Conservation (phyloP, 2,329 filamentous ascomycete species). For the Pseudogymnoascus sp. region DNA sequence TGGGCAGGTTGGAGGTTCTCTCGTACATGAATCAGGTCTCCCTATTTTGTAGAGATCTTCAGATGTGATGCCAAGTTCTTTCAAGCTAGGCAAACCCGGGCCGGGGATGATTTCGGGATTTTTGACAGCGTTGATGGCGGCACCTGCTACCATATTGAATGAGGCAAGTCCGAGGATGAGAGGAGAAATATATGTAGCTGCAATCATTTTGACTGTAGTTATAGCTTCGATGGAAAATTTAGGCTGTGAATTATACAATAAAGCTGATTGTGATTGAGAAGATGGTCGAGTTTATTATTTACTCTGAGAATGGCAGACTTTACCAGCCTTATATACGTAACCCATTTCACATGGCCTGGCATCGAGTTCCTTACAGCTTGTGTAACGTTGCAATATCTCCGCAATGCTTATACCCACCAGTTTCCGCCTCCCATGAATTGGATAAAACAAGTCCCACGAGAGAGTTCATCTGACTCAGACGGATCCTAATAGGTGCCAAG, state of each 20-base stretch:
- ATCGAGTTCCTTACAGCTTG: not conserved
- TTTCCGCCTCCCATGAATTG: no score
- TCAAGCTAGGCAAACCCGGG: not conserved
- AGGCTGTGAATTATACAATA: not conserved
- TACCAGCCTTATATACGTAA: not conserved
- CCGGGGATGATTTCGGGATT: not conserved
- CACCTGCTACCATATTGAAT: not conserved
- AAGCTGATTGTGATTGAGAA: not conserved
- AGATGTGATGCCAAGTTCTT: not conserved
- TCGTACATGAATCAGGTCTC: not conserved
- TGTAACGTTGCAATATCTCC: not conserved
- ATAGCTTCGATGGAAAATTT: not conserved
- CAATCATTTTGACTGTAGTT: not conserved
- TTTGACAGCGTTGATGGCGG: not conserved
- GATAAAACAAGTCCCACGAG: not conserved
- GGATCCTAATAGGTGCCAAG: not conserved
- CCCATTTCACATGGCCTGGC: not conserved
- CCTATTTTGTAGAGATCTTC: not conserved
- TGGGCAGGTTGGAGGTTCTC: not conserved
- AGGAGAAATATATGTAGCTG: not conserved
- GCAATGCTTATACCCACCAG: not conserved
- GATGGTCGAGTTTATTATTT: not conserved
- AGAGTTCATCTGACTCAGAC: not conserved
- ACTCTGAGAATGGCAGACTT: not conserved
- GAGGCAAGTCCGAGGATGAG: not conserved